phyloP scores from a whole-genome alignment of 176 grass and related monocot species.

The Hsuehochloa calcarea region DNA sequence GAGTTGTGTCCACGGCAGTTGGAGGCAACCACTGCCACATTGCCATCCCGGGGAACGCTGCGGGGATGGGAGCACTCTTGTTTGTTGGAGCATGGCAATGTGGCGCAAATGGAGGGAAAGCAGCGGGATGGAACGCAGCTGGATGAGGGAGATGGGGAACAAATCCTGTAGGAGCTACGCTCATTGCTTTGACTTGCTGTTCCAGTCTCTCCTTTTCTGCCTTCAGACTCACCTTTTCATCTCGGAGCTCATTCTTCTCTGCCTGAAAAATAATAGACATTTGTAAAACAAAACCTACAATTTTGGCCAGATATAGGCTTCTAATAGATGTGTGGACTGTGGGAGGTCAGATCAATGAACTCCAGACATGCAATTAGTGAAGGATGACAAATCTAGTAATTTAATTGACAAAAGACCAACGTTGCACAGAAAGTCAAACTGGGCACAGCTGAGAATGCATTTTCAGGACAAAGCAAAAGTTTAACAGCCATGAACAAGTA shows the following conservation, averaged over 20 bases:
- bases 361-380: neutral
- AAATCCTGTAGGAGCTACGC: constrained; percentile 54
- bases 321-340: neutral
- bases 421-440: constrained; percentile 8
- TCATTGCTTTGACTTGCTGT: constrained; percentile 64
- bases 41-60: constrained; percentile 55
- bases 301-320: neutral
- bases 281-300: neutral
- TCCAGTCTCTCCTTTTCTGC: constrained; percentile 72
- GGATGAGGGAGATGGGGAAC: constrained; percentile 67
- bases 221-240: constrained; percentile 78
- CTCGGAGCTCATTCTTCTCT: constrained; percentile 76
- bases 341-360: neutral
- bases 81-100: constrained; percentile 35
- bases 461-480: neutral
- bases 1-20: constrained; percentile 62
- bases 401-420: neutral
- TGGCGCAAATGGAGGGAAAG: constrained; percentile 44
- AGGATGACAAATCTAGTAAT: neutral
- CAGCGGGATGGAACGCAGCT: constrained; percentile 36
- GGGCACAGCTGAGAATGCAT: neutral
- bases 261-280: constrained; percentile 39
- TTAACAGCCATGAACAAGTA: neutral
- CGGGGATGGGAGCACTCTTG: constrained; percentile 38
- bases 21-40: constrained; percentile 92